Evolutionary conservation across 768 basidiomycete genomes (phyloP).

Genomic region (Psilocybe cubensis): DNA sequence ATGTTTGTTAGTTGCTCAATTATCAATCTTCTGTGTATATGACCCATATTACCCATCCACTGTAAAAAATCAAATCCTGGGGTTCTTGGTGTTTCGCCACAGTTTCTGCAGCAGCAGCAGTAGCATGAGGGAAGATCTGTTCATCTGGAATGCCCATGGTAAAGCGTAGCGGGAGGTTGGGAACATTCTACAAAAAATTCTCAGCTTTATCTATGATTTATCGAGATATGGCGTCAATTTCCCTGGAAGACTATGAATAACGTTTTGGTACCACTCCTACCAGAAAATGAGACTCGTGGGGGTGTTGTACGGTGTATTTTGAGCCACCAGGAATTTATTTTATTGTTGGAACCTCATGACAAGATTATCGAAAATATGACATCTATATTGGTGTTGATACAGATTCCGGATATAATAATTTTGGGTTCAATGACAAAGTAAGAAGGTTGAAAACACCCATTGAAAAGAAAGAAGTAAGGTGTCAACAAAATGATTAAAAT

Average conservation of each 20-base stretch:
- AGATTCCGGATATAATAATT: conserved; percentile 9
- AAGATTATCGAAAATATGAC: not conserved
- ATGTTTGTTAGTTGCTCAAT: not conserved
- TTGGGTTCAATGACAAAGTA: conserved; percentile 2
- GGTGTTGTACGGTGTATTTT: not conserved
- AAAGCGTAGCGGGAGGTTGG: not conserved
- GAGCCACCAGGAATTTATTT: not conserved
- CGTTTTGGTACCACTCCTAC: not conserved
- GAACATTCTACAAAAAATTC: not conserved
- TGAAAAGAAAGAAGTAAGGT: not conserved
- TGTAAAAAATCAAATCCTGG: conserved; percentile 61
- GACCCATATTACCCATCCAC: conserved; percentile 59
- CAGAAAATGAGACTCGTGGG: not conserved
- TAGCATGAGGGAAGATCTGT: conserved; percentile 61
- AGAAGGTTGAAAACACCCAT: not conserved
- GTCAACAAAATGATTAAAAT: not conserved
- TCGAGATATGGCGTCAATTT: conserved; percentile 7
- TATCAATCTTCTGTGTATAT: not conserved
- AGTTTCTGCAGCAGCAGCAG: conserved; percentile 53
- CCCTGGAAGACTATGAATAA: conserved; percentile 7
- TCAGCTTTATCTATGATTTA: not conserved
- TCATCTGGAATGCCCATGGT: conserved; percentile 50
- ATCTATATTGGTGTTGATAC: conserved; percentile 17
- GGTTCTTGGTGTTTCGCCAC: conserved; percentile 55
- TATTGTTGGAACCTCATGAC: too few relatives aligned